Evolutionary conservation across 345 rosid species (phyloP), one percentile per base, ranked within the genome.

Genomic region (Acer campestre): DNA sequence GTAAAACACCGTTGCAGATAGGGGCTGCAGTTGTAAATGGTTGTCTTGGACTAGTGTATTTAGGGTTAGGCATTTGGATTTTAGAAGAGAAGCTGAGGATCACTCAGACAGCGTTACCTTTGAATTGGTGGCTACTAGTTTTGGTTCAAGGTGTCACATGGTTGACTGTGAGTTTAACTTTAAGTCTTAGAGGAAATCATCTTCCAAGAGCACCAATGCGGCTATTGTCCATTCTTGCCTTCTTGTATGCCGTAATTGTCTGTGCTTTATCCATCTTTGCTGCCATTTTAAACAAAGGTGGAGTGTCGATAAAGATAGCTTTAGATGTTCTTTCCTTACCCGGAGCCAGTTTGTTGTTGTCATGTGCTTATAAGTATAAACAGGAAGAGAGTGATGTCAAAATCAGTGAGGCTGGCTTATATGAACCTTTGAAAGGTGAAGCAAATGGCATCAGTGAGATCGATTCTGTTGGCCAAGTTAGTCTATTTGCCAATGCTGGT

Each of bases 101-200:
- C 77, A 64, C 77, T 22, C 77, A 70, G 22, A 67, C 83, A 22
- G 85, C 80, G 35, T 82, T 86, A 25, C 97, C 94, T 58, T 79
- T 90, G 51, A 70, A 74, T 76, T 63, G 70, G 77, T 89, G 95
- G 98, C 20, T 92, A 13, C 70, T 83, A 11, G 77, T 78, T 56
- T 67, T 90, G 59, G 80, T 88, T 71, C 98, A 89, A 44, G 98
- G 95, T 12, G 68, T 84, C n/a, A 86, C 97, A 75, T 92, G 95
- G 95, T 65, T 88, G 27, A 78, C 82, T 2, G 81, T 93, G 31
- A 86, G 87, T 78, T 64, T 93, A 66, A 80, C 81, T 0, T 75
- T 90, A 6, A 90, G 90, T 48, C 80, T 92, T 17, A 61, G 75
- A 76, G 86, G 86, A 75, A 79, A 75, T 16, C 73, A 68, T 46